These are phyloP conservation scores for Heteromeles arbutifolia DNA, from an alignment of 306 rosid species.

Conservation along the genomic window DNA sequence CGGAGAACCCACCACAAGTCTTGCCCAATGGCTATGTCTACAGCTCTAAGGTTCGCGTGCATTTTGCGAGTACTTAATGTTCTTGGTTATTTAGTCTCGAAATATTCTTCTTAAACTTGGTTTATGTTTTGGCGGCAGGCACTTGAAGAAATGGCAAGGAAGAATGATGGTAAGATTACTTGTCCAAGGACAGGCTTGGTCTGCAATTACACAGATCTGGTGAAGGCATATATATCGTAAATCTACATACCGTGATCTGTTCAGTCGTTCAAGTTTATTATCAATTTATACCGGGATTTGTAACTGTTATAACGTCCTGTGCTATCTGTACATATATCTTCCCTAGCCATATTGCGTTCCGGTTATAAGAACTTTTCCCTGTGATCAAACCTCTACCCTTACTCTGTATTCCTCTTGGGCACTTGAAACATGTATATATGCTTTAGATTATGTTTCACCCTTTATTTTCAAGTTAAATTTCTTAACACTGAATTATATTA, in stretches of 20 bases:
- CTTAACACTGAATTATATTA: too few relatives aligned
- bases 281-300: too few relatives aligned
- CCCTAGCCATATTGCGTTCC: too few relatives aligned
- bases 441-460: too few relatives aligned
- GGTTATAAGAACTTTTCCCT: too few relatives aligned
- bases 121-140: slow-evolving; percentile 57
- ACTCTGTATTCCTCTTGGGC: too few relatives aligned
- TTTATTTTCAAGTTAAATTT: too few relatives aligned
- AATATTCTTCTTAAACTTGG: not conserved
- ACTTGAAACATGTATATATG: too few relatives aligned
- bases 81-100: slow-evolving; percentile 1
- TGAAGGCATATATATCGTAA: slow-evolving; percentile 71
- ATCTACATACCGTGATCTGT: not conserved
- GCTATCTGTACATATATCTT: too few relatives aligned
- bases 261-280: not conserved
- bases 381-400: too few relatives aligned
- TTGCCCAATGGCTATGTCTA: slow-evolving; percentile 92
- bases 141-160: slow-evolving; percentile 83
- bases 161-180: slow-evolving; percentile 59
- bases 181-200: slow-evolving; percentile 75
- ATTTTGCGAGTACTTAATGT: not conserved
- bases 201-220: slow-evolving; percentile 59
- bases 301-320: too few relatives aligned
- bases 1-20: slow-evolving; percentile 91
- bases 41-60: slow-evolving; percentile 65